Evolutionary conservation across 139 green algal species (phyloP).

Genomic region (Tetradesmus lagerheimii): DNA sequence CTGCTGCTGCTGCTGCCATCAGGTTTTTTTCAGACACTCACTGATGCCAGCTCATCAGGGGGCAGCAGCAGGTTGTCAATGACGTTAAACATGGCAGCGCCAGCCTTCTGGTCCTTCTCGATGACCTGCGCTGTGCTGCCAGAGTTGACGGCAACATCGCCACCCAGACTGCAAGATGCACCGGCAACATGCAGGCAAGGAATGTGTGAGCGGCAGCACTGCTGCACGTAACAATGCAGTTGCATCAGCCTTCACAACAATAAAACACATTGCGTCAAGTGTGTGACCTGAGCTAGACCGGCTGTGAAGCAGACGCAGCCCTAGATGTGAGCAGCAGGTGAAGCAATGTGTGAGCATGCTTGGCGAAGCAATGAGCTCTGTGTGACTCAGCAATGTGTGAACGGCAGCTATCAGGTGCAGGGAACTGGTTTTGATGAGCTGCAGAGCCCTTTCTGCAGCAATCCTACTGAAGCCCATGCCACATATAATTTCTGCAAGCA

Average conservation of each 20-base stretch:
- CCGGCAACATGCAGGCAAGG: not conserved
- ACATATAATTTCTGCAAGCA: too few relatives aligned
- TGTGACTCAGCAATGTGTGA: too few relatives aligned
- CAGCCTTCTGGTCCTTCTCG: constrained; percentile 28
- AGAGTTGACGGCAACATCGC: constrained; percentile 43
- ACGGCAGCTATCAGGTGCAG: too few relatives aligned
- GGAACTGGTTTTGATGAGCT: too few relatives aligned
- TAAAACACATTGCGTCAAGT: not conserved
- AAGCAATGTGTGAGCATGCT: too few relatives aligned
- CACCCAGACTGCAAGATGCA: constrained; percentile 17
- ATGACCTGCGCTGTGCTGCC: constrained; percentile 34
- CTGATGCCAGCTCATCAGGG: constrained; percentile 29
- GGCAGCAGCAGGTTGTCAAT: constrained; percentile 46
- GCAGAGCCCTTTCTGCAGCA: too few relatives aligned
- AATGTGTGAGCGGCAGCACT: too few relatives aligned
- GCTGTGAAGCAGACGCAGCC: not conserved
- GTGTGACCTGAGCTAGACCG: not conserved
- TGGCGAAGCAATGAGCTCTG: too few relatives aligned
- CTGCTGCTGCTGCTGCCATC: constrained; percentile 9
- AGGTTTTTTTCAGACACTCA: too few relatives aligned
- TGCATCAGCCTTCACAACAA: not conserved
- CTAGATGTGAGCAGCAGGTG: too few relatives aligned
- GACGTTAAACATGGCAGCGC: constrained; percentile 22
- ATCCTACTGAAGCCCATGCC: too few relatives aligned
- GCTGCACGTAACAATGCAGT: too few relatives aligned